Evolutionary conservation across 176 grass and related monocot species (phyloP), one percentile per base, ranked within the genome.

Genomic region (Stipa capillata): DNA sequence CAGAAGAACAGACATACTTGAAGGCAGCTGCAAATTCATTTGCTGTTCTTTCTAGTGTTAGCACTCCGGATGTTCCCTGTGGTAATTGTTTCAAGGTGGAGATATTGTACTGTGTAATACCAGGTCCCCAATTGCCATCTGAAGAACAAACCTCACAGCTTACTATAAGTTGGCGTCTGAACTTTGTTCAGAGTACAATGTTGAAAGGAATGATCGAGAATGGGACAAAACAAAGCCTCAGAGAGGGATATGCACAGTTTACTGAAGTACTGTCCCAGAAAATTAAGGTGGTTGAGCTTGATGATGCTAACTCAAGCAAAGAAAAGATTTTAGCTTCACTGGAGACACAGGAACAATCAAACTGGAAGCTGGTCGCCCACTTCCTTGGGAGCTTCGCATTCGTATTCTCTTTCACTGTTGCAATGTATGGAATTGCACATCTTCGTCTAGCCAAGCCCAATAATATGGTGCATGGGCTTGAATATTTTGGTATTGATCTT

Each of bases 131-230:
- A 41, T 69, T 83, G 63, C 69, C 72, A 66, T 83, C 79, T 60
- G 85, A 90, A 69, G 86, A 88, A 74, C 87, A 86, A 80, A 82
- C 89, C 4, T 21, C 91, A 54, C 89, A 79, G 82, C 85, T 97
- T 78, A 86, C 81, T 61, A 79, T 97, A 74, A 94, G 91, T 40
- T 97, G 92, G 92, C 87, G 89, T 60, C 69, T 77, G 20, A 97
- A 94, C 61, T 97, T 94, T 57, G 70, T 94, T 53, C 95, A 97
- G 72, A 92, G 95, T 81, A 94, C 95, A 13, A 97, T 97, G 95
- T 84, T 94, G 85, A 97, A 90, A 90, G 65, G 87, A 81, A 92
- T 97, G 89, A 92, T 97, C 6, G 95, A 97, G 87, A 94, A 88
- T 79, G 95, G 89, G 43, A 51, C 89, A 73, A 94, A 63, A 81